Evolutionary conservation across 805 yeast genomes (phyloP).

Genomic region (Myxozyma vanderwaltii): DNA sequence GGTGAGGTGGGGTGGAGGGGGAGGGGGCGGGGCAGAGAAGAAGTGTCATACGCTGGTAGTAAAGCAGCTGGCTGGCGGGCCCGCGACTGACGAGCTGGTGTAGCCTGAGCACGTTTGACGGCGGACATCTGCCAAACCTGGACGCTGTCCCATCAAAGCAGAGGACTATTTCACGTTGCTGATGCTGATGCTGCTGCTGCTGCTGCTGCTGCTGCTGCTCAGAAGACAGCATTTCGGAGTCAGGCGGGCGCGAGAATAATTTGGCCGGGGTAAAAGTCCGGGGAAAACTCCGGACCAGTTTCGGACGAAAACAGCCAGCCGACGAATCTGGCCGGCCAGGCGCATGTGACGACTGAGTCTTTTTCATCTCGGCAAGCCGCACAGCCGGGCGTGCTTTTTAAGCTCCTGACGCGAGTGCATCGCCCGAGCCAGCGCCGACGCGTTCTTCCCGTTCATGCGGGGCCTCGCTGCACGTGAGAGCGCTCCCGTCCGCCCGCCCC

Average conservation of each 20-base stretch:
- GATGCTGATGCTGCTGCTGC: no score
- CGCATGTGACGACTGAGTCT: not conserved
- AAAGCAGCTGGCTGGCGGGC: conserved; percentile 5
- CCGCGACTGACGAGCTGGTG: conserved; percentile 21
- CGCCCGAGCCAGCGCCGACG: conserved; percentile 14
- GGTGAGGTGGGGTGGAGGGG: no score
- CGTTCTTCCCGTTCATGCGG: conserved; percentile 9
- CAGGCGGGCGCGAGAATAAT: no score
- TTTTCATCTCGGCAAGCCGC: no score
- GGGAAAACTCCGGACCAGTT: no score
- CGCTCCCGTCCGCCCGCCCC: not conserved
- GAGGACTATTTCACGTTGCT: conserved; percentile 19
- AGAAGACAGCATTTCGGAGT: no score
- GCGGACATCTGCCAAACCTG: conserved; percentile 14
- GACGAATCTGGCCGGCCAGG: not conserved
- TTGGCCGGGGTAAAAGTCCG: not conserved
- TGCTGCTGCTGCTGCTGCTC: no score
- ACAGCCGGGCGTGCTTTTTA: not conserved
- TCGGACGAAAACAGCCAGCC: conserved; percentile 1
- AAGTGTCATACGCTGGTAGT: conserved; percentile 24
- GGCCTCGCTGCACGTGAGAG: conserved; percentile 5
- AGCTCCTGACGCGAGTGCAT: not conserved
- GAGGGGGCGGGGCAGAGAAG: not conserved
- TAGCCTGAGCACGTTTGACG: conserved; percentile 22
- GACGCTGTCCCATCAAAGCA: conserved; percentile 31